phyloP scores from a whole-genome alignment of 1,284 basidiomycete genomes.

The Trichosporon coremiiforme region DNA sequence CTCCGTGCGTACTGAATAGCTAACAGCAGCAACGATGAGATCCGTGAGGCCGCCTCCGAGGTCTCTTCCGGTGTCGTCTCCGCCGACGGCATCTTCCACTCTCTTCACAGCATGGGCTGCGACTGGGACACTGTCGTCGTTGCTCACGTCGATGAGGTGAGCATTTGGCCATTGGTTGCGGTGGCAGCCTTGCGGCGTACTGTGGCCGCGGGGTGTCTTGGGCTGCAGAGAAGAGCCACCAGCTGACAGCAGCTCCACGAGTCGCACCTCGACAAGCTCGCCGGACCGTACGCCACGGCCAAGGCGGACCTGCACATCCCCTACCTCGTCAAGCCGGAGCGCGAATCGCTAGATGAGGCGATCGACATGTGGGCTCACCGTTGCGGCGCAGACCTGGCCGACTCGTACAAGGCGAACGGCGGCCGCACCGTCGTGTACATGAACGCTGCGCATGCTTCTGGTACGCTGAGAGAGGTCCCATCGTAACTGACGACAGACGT shows the following conservation, averaged over 20 bases:
- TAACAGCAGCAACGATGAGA: conserved; percentile 36
- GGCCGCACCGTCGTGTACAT: conserved; percentile 24
- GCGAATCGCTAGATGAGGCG: conserved; percentile 35
- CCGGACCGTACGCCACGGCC: conserved; percentile 27
- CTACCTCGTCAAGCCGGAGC: conserved; percentile 32
- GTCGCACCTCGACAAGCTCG: conserved; percentile 35
- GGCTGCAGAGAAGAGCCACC: too few species aligned
- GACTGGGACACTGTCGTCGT: conserved; percentile 66
- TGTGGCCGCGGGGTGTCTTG: too few species aligned
- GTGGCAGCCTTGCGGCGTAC: too few species aligned
- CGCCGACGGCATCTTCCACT: conserved; percentile 46
- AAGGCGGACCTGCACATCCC: conserved; percentile 39
- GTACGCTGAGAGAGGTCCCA: conserved; percentile 19
- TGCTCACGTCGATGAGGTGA: conserved; percentile 88
- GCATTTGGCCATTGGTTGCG: too few species aligned
- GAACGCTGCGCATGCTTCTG: conserved; percentile 24
- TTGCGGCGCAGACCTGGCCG: conserved; percentile 44
- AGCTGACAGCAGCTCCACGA: conserved; percentile 47
- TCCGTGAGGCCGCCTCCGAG: conserved; percentile 37
- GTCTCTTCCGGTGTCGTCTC: conserved; percentile 41
- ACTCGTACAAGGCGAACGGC: conserved; percentile 23
- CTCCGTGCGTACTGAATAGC: background rate
- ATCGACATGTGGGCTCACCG: conserved; percentile 43
- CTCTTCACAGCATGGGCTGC: conserved; percentile 47
- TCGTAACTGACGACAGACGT: conserved; percentile 22